A percentile compares a stretch with the other conserved stretches of the same genome.
These are phyloP conservation scores for Kodamaea sp. DNA, from an alignment of 1,139 yeast species.

Conservation along the genomic window DNA sequence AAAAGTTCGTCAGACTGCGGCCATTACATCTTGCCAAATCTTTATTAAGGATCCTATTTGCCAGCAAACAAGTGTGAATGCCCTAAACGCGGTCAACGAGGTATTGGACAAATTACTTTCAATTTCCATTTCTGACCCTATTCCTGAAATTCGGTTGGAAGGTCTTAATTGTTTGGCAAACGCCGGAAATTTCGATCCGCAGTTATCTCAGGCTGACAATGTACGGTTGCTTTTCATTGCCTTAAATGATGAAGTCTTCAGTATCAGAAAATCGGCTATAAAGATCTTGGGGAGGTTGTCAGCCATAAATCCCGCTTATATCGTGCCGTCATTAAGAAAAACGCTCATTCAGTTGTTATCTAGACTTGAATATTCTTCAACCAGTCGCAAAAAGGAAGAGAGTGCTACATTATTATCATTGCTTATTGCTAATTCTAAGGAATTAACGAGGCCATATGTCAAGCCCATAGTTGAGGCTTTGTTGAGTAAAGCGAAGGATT, in stretches of 20 bases:
- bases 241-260: constrained; percentile 85
- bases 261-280: constrained; percentile 79
- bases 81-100: constrained; percentile 81
- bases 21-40: constrained; percentile 79
- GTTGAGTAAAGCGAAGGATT: constrained; percentile 72
- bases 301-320: constrained; percentile 88
- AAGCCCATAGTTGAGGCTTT: constrained; percentile 86
- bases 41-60: constrained; percentile 82
- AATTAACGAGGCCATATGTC: constrained; percentile 83
- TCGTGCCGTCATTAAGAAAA: constrained; percentile 88
- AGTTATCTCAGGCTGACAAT: constrained; percentile 89
- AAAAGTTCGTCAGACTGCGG: constrained; percentile 81
- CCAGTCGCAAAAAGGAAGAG: constrained; percentile 81
- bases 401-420: constrained; percentile 75
- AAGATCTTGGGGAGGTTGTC: constrained; percentile 82
- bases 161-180: constrained; percentile 65
- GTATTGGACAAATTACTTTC: constrained; percentile 80
- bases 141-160: constrained; percentile 77
- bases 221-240: constrained; percentile 85
- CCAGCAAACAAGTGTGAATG: constrained; percentile 79
- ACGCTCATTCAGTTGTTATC: constrained; percentile 83
- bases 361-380: constrained; percentile 76
- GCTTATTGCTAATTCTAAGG: constrained; percentile 75
- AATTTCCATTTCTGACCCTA: constrained; percentile 88
- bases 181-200: constrained; percentile 82